phyloP scores from a whole-genome alignment of 208 protist species.

The Strigomonas culicis region DNA sequence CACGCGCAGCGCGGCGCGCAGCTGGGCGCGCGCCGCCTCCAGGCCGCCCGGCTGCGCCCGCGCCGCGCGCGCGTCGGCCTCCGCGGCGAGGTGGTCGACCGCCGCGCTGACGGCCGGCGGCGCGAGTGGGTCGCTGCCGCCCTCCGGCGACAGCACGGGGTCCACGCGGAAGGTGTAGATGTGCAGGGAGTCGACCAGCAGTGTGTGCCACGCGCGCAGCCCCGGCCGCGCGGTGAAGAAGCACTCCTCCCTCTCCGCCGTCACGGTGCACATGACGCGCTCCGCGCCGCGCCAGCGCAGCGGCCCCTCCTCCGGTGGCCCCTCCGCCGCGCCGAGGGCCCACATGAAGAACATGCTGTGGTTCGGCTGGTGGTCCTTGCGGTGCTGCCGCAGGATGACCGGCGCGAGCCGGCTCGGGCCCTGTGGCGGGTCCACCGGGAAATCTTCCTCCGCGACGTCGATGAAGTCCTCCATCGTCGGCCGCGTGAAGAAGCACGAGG shows the following conservation, averaged over 20 bases:
- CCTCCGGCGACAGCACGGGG: conserved; percentile 17
- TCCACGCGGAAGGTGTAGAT: conserved; percentile 62
- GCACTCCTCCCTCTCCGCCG: conserved; percentile 36
- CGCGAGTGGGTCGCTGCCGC: neutral
- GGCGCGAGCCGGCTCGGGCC: conserved; percentile 46
- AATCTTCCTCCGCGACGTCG: conserved; percentile 44
- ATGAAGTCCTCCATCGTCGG: conserved; percentile 69
- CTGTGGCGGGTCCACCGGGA: conserved; percentile 57
- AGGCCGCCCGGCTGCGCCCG: neutral
- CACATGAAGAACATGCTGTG: conserved; percentile 76
- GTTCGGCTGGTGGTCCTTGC: conserved; percentile 47
- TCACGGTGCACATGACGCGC: conserved; percentile 74
- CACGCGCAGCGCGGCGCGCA: neutral
- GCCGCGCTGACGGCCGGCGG: neutral
- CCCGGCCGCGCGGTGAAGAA: conserved; percentile 63
- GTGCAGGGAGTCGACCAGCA: conserved; percentile 63
- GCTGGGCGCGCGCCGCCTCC: conserved; percentile 2
- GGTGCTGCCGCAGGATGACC: conserved; percentile 61
- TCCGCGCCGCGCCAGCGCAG: conserved; percentile 53
- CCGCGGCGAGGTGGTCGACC: conserved; percentile 1
- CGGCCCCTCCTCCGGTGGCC: conserved; percentile 5
- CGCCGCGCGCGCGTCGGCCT: neutral
- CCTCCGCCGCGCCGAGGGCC: conserved; percentile 26
- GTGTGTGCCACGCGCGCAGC: conserved; percentile 59
- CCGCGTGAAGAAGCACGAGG: conserved; percentile 55